Conservation (phyloP, 140 eudicot genomes). For the Eryngium alpinum region DNA sequence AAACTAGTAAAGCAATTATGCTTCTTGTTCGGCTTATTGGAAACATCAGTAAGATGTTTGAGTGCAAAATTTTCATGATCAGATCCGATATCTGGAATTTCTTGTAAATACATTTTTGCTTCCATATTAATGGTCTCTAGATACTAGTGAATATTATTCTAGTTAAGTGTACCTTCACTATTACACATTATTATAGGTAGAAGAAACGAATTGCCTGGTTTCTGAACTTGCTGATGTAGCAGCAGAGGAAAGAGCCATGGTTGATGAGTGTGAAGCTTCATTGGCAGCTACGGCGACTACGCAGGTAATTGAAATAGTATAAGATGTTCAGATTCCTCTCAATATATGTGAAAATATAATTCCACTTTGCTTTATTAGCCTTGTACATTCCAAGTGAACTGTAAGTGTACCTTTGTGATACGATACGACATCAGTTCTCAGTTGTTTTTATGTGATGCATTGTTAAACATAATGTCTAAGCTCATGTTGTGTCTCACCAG, state of each 20-base stretch:
- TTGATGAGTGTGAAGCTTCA: constrained; percentile 70
- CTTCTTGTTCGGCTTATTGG: no score
- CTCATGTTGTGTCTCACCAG: neutral
- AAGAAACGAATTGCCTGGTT: constrained; percentile 56
- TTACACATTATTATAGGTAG: constrained; percentile 45
- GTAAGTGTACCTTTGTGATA: no score
- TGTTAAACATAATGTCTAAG: no score
- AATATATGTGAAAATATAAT: neutral
- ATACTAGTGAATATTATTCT: neutral
- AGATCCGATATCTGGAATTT: neutral
- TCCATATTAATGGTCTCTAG: no score
- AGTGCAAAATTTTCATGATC: neutral
- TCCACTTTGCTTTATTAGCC: neutral
- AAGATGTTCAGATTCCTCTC: neutral
- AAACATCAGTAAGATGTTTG: no score
- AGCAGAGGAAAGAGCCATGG: constrained; percentile 77
- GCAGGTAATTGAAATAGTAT: constrained; percentile 51
- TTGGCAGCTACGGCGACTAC: constrained; percentile 53
- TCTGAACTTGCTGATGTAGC: constrained; percentile 78
- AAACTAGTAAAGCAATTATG: no score
- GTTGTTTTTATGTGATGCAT: no score
- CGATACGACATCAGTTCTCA: no score
- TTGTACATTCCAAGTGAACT: no score
- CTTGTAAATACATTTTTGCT: neutral
- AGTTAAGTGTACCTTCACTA: neutral